Base-by-base conservation (phyloP, 176 grass and related monocot genomes). In the Avena sativa region DNA sequence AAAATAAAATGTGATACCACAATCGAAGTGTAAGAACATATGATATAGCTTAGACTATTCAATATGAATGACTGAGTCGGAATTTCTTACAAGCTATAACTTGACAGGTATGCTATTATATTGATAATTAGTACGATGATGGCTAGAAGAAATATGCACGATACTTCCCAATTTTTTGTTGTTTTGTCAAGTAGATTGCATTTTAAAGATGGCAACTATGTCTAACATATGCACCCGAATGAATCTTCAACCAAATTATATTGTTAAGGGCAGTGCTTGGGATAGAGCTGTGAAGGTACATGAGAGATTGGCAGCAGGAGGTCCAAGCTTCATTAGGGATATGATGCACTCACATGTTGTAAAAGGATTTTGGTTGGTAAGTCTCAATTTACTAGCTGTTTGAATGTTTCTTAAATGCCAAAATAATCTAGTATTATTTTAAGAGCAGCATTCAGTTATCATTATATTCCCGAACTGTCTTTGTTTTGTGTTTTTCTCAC, bases 321-420 rank as follows among this genome's bases (percentile, higher is more conserved):
- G 62, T 52, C 71, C 44, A 70, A 82, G 79, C 63, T 86, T 90
- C 38, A 9, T 52, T 53, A 90, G 71, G 43, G 1, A 1, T 61
- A 90, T 90, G 88, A 63, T 63, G 28, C 72, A n/a, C 16, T 90
- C 88, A 71, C 88, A 90, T 82, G 88, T 90, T 6, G 20, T 76
- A 43, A 26, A 40, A 1, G 83, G 79, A n/a, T 86, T 85, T 82
- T 90, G 88, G 83, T 61, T 90, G 72, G 88, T 90, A 78, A 53
- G 61, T 61, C 38, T 32, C 17, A 25, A 52, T 51, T 34, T 44
- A 21, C 14, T 71, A 62, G 8, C 0, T 72, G 43, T 81, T 85
- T 32, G 8, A 58, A 86, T 75, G 19, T 40, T 76, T 68, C 1
- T 43, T 9, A 5, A 57, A 16, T 50, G 49, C 49, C 11, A 11